Evolutionary conservation across 768 basidiomycete species (phyloP), one percentile per base, ranked within the genome.

Genomic region (Suillus americanus): DNA sequence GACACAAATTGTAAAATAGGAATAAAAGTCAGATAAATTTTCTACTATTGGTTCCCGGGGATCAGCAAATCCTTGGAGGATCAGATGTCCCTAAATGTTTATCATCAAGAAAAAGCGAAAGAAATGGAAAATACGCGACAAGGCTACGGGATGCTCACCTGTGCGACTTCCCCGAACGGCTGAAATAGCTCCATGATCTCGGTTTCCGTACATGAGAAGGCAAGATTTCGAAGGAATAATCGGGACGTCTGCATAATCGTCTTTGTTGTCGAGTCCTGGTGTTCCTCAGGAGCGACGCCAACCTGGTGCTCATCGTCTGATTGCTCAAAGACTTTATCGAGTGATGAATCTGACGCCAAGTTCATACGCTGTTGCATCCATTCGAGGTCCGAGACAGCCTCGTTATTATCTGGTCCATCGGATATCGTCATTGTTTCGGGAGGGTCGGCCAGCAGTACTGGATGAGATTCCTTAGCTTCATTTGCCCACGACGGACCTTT

Each of bases 151-250:
- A 67, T 5, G 59, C 86, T 82, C 66, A 94, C 94, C 89, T 95
- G 91, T 48, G 83, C 82, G 40, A 97, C 73, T 53, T 85, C 80
- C 10, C 96, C 96, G 72, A 85, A 93, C 0, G 84, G 79, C 3
- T 76, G 73, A 74, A 95, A 95, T 2, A 89, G 80, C 14, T 83
- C 81, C 3, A 75, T 71, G 1, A 99, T 77, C 59, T 97, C 95
- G 2, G 80, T 75, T 20, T 90, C 85, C 8, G 90, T 89, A 64
- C 91, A 93, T 0, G 89, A 85, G 71, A 95, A 99, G 0, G 95
- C 83, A n/a, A 99, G 77, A 72, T 99, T 99, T n/a, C 97, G 93
- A 6, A 99, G 79, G 72, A 99, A 99, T 2, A 99, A 79, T 5
- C 96, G 86, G 1, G 86, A 83, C 0, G 95, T 96, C 63, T 84